Base-by-base conservation (phyloP, 2,329 filamentous ascomycete genomes). In the Fusarium temperatum region DNA sequence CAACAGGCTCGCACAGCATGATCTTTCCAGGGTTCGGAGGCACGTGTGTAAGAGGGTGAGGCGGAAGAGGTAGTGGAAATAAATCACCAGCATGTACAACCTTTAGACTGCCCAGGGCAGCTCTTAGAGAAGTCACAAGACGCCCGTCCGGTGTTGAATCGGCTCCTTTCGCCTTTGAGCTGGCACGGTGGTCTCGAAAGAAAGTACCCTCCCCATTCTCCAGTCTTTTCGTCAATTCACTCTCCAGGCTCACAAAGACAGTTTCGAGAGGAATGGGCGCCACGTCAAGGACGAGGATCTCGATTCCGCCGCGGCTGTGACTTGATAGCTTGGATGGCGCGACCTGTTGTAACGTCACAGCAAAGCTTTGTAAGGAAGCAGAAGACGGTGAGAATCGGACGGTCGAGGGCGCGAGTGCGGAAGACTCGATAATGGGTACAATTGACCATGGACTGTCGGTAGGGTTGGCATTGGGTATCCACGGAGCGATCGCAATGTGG, bases 1-100 rank as follows among this genome's bases (percentile, higher is more conserved):
- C 91, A 22, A 98, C 95, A 14, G 96, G 96, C 81, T 99, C 96
- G 80, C 95, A 98, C n/a, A 97, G 90, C 54, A 94, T 91, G 69
- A 98, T 93, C 83, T 93, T 95, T 47, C 94, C 96, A 0, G 95
- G 94, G 47, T 94, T 94, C 20, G 94, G 90, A 30, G 94, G 91
- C 24, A 93, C 90, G 82, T 98, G 94, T 14, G 95, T 97, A 72
- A 97, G 92, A 18, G 95, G 93, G 82, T 98, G 95, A 6, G 94
- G 90, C 14, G 93, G 90, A 35, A 98, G 86, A 18, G 94, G 93
- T 45, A 99, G 85, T 15, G 89, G 88, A 70, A 93, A 91, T 57
- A 96, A 82, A 81, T 98, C 96, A 26, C 95, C 95, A 1, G 91
- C 88, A 78, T 98, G 96, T 18, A 98, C 90, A 24, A 99, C 88